Conservation (phyloP, 768 basidiomycete genomes). For the Aureoboletus auriporus region DNA sequence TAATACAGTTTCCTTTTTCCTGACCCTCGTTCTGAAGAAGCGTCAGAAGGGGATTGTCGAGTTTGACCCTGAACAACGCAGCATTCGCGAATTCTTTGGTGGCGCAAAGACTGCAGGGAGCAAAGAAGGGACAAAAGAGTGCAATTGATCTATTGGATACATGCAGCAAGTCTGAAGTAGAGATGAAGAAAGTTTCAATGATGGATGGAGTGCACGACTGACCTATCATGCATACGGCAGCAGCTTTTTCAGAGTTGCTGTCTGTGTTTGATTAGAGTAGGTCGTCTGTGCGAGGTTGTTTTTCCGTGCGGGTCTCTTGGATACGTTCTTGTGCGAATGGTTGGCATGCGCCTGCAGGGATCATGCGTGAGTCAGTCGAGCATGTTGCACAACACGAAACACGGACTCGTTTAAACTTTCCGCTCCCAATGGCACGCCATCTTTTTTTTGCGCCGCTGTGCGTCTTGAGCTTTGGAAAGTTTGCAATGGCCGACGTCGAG, state of each 20-base stretch:
- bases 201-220: neutral
- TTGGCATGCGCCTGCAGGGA: slow-evolving; percentile 64
- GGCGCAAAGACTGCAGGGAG: slow-evolving; percentile 10
- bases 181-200: neutral
- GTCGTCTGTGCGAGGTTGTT: slow-evolving; percentile 63
- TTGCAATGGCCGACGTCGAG: slow-evolving; percentile 51
- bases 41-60: slow-evolving; percentile 79
- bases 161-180: slow-evolving; percentile 8
- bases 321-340: slow-evolving; percentile 68
- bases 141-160: slow-evolving; percentile 12
- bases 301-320: slow-evolving; percentile 61
- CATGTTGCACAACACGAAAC: neutral
- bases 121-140: slow-evolving; percentile 8
- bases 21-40: slow-evolving; percentile 35
- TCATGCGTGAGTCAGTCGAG: neutral
- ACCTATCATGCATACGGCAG: slow-evolving; percentile 61
- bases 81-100: slow-evolving; percentile 69
- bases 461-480: slow-evolving; percentile 75
- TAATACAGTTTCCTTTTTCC: neutral
- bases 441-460: slow-evolving; percentile 81
- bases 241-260: slow-evolving; percentile 62
- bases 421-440: slow-evolving; percentile 67
- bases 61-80: slow-evolving; percentile 70
- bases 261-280: slow-evolving; percentile 64
- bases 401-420: slow-evolving; percentile 73